Base-by-base conservation (phyloP, 768 basidiomycete genomes). In the Tylopilus sp. region DNA sequence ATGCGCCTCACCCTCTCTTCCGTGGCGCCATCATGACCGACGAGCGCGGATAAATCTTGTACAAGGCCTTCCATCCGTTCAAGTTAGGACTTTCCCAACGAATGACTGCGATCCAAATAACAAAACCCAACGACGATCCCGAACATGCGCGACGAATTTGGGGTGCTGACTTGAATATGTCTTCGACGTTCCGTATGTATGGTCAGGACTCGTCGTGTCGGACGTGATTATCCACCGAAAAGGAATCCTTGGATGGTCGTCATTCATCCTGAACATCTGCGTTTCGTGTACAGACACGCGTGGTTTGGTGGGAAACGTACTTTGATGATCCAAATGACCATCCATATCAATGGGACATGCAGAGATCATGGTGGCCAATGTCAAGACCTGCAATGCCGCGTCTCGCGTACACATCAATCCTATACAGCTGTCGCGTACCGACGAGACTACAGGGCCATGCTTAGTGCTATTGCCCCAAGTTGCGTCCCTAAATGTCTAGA, bases 111-210 rank as follows among this genome's bases (percentile, higher is more conserved):
- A 33, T 68, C 40, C 25, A 56, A 31, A 31, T 10, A 31, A 54
- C 63, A 43, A 57, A 36, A 25, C 50, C 62, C 9, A 69, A 57
- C 42, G 28, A 52, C 6, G 53, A 57, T 15, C 56, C 44, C 3
- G 47, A 61, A 65, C 25, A 62, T 66, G 61, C 56, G 23, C 6
- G 65, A 70, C 43, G 57, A 60, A 4, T 70, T 70, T 45, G 62
- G 62, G 0, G 47, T 50, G 7, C 26, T 42, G 40, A 35, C 35
- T 3, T 25, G 28, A 3, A 51, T 45, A 38, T 35, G 30, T 22
- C 38, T 3, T 35, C 20, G 38, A 15, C 17, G 38, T 51, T 51
- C 22, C 31, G 12, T 21, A 51, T 40, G 28, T 30, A 40, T 9
- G n/a, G 35, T 22, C 28, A 25, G 22, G 47, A 22, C 4, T 1